These are phyloP conservation scores for Phytophthora tentaculata DNA, from an alignment of 352 stramenopile genomes.

Conservation along the genomic window DNA sequence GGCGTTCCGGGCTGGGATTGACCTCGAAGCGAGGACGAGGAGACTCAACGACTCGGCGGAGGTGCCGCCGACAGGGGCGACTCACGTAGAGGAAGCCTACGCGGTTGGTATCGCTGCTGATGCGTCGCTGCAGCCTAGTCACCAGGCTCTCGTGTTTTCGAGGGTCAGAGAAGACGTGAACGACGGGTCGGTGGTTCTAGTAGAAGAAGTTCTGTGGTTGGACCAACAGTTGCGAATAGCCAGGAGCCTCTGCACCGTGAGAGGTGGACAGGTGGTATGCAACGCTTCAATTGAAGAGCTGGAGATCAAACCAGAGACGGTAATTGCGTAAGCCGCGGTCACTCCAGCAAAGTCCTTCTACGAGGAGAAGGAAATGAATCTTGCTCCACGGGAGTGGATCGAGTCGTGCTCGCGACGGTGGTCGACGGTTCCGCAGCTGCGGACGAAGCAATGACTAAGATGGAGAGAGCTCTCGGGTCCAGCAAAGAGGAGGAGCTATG, in stretches of 20 bases:
- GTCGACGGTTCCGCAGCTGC: too few relatives aligned
- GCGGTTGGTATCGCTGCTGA: too few relatives aligned
- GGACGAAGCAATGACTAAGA: too few relatives aligned
- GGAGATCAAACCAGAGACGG: background rate
- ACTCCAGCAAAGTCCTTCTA: too few relatives aligned
- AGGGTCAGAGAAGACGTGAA: background rate
- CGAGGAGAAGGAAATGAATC: too few relatives aligned
- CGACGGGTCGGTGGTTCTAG: background rate
- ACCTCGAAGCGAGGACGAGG: background rate
- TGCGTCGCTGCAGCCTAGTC: background rate
- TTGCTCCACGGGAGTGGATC: too few relatives aligned
- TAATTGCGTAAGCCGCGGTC: too few relatives aligned
- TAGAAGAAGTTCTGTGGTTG: background rate
- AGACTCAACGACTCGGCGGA: background rate
- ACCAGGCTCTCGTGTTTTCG: background rate
- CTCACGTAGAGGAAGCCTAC: background rate
- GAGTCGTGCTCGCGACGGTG: too few relatives aligned
- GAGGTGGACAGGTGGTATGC: background rate
- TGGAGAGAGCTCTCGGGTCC: too few relatives aligned
- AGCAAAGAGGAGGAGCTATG: too few relatives aligned
- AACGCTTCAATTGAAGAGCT: conserved; percentile 5
- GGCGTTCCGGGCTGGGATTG: conserved; percentile 3
- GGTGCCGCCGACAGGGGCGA: background rate
- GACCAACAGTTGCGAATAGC: background rate
- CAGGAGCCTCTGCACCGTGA: background rate